Base-by-base conservation (phyloP, 495 filamentous ascomycete genomes). In the Penicillium silybi region DNA sequence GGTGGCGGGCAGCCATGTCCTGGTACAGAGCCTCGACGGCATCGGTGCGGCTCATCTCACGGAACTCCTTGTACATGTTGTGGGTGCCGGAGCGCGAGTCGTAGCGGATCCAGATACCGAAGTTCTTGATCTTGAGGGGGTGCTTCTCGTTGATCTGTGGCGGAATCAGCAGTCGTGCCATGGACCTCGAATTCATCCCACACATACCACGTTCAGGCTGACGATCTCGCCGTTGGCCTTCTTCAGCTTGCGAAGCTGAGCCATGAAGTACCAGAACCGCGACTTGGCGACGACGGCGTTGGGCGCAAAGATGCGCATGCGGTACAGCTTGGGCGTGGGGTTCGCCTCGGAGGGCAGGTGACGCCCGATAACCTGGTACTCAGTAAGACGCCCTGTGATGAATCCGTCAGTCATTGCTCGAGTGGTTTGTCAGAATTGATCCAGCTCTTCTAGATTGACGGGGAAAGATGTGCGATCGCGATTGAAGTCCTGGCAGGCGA, bases 51-150 rank as follows among this genome's bases (percentile, higher is more conserved):
- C 88, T 91, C 81, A 96, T 88, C 84, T 97, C 93, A 71, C 93
- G 88, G 85, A 97, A 97, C 83, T 98, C 93, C 83, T 97, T 97
- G 89, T 98, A 98, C 93, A 98, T 98, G 85, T 98, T 98, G 89
- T 98, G 93, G 63, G 95, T 98, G 63, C 93, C 93, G 64, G 95
- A 97, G 76, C 93, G 93, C 46, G 95, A 97, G 79, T 98, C 92
- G 81, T 98, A 98, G 68, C 93, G 92, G 79, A 98, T 87, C 93
- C 93, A 98, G 84, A 98, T 89, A 74, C 93, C 93, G 78, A 97
- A 97, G 87, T 95, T 97, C 90, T 98, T 98, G 82, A 98, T 91
- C 79, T 95, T 95, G 66, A 89, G 82, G 60, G 93, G 95, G 73
- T 89, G 89, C 85, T 96, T 97, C 89, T 98, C 93, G 75, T 81